Conservation (phyloP, 2,329 filamentous ascomycete genomes). For the Epichloe festucae region DNA sequence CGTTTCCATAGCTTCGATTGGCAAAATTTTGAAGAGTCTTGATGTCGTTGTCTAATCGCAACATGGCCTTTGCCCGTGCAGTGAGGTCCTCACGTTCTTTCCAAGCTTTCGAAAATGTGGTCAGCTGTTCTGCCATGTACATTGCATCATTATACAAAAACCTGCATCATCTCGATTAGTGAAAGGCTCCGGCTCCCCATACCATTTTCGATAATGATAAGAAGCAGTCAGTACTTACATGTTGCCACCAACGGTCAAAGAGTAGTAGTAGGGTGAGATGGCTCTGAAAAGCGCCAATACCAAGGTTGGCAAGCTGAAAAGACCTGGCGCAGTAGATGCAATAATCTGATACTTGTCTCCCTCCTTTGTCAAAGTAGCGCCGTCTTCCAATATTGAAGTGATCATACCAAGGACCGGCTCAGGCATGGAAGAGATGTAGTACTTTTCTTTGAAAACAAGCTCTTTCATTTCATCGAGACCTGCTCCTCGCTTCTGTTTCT, state of each 20-base stretch:
- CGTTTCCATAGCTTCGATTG: conserved; percentile 46
- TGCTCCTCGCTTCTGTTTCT: conserved; percentile 9
- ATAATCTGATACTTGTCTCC: conserved; percentile 43
- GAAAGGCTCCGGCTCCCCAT: neutral
- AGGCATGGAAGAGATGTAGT: conserved; percentile 79
- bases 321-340: conserved; percentile 50
- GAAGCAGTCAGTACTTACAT: conserved; percentile 35
- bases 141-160: conserved; percentile 55
- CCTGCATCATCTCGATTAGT: conserved; percentile 23
- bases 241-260: conserved; percentile 45
- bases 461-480: conserved; percentile 37
- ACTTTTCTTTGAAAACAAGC: conserved; percentile 70
- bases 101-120: conserved; percentile 37
- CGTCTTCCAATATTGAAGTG: conserved; percentile 45
- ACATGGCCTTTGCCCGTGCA: conserved; percentile 36
- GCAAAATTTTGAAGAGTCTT: conserved; percentile 47
- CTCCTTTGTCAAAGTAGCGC: conserved; percentile 43
- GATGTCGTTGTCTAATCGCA: conserved; percentile 47
- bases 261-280: conserved; percentile 62
- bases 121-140: conserved; percentile 46
- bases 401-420: conserved; percentile 62
- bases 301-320: conserved; percentile 61
- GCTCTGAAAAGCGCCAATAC: conserved; percentile 69
- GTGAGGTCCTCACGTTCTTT: conserved; percentile 39
- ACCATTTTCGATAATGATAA: neutral